Conservation (phyloP, 768 basidiomycete species). For the Mycena metata region DNA sequence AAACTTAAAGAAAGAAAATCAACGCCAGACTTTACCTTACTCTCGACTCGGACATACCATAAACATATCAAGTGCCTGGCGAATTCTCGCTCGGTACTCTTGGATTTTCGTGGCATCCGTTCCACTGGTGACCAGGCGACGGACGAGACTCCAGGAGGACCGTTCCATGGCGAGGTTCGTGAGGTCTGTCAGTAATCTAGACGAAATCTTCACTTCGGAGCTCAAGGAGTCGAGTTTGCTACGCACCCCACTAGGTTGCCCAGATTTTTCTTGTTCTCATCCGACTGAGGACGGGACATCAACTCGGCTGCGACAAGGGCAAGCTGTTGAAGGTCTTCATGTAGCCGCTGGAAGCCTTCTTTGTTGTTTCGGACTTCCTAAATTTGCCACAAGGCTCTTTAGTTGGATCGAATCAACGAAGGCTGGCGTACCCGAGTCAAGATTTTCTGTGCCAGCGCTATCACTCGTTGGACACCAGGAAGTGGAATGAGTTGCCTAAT, state of each 20-base stretch:
- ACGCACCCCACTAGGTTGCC: neutral
- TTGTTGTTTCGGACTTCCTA: too few species aligned
- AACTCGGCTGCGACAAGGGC: neutral
- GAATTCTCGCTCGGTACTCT: slow-evolving; percentile 9
- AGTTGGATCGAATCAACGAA: neutral
- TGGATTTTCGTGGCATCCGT: neutral
- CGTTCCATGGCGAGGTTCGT: neutral
- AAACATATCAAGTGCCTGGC: slow-evolving; percentile 8
- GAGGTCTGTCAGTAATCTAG: neutral
- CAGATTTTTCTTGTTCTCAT: neutral
- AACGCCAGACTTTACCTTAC: neutral
- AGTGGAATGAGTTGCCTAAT: slow-evolving; percentile 1
- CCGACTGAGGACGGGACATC: neutral
- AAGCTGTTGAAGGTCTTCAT: neutral
- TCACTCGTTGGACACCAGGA: slow-evolving; percentile 3
- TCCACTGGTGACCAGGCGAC: neutral
- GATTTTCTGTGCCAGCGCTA: slow-evolving; percentile 16
- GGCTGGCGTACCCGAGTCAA: slow-evolving; percentile 5
- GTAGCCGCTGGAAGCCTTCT: slow-evolving; percentile 13
- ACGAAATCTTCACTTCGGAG: neutral
- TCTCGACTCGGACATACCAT: neutral
- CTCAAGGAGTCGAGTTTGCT: neutral
- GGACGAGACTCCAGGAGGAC: neutral
- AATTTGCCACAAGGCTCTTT: neutral
- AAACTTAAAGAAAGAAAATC: neutral